Conservation (phyloP, 1,284 basidiomycete species). For the Marasmius sp. region DNA sequence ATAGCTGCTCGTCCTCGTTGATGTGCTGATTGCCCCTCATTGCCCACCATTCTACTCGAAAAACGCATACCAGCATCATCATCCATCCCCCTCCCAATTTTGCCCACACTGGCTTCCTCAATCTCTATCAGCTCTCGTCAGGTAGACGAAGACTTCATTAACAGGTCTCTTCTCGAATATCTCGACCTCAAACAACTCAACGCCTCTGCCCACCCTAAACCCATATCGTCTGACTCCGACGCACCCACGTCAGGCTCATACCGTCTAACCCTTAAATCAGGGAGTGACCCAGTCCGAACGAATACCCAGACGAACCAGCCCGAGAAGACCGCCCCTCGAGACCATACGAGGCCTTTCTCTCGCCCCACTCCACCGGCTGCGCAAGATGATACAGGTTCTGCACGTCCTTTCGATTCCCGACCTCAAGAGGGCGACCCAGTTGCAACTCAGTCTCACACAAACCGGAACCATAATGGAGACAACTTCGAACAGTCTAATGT, state of each 20-base stretch:
- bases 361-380: no score
- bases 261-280: constrained; percentile 38
- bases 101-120: constrained; percentile 65
- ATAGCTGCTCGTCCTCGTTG: constrained; percentile 11
- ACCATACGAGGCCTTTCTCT: no score
- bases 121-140: constrained; percentile 34
- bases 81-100: constrained; percentile 29
- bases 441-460: no score
- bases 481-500: no score
- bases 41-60: constrained; percentile 19
- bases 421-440: no score
- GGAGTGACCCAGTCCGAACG: no score
- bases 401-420: no score
- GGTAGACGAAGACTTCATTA: constrained; percentile 79
- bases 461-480: no score
- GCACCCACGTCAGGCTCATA: constrained; percentile 44
- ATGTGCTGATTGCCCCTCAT: constrained; percentile 31
- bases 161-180: constrained; percentile 78
- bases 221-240: constrained; percentile 54
- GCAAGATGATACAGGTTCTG: no score
- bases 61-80: constrained; percentile 27
- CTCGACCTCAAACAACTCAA: no score
- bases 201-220: constrained; percentile 78
- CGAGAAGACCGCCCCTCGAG: no score
- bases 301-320: no score